Conservation (phyloP, 2,329 filamentous ascomycete genomes). For the Alternaria postmessia region DNA sequence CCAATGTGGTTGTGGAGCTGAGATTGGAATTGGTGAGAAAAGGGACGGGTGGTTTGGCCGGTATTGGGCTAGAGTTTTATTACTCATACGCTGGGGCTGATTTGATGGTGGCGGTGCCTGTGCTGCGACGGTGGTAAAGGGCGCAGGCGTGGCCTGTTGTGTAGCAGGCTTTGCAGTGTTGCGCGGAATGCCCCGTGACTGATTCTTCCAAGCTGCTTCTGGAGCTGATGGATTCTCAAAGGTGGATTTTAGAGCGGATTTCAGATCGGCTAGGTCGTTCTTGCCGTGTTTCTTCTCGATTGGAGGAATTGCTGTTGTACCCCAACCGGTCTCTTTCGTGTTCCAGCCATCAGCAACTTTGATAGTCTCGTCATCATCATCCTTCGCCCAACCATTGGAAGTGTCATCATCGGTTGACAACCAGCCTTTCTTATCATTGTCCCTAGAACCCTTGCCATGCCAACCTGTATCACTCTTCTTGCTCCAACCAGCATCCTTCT, state of each 20-base stretch:
- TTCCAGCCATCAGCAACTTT: neutral
- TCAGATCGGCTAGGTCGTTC: neutral
- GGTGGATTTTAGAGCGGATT: neutral
- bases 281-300: neutral
- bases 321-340: neutral
- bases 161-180: neutral
- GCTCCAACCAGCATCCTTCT: neutral
- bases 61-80: slow-evolving; percentile 25
- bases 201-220: neutral
- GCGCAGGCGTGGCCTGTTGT: neutral
- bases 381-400: neutral
- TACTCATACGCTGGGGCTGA: slow-evolving; percentile 14
- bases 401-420: neutral
- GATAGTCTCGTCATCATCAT: neutral
- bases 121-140: neutral
- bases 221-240: neutral
- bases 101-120: neutral
- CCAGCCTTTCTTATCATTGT: neutral
- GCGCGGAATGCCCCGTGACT: neutral
- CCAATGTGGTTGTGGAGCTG: slow-evolving; percentile 37
- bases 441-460: neutral
- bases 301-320: neutral
- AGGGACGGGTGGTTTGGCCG: neutral
- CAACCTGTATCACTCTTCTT: neutral
- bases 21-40: neutral